These are phyloP conservation scores for Thoreauomyces humboldtii DNA, from an alignment of 192 early-diverging fungal genomes.

Conservation along the genomic window DNA sequence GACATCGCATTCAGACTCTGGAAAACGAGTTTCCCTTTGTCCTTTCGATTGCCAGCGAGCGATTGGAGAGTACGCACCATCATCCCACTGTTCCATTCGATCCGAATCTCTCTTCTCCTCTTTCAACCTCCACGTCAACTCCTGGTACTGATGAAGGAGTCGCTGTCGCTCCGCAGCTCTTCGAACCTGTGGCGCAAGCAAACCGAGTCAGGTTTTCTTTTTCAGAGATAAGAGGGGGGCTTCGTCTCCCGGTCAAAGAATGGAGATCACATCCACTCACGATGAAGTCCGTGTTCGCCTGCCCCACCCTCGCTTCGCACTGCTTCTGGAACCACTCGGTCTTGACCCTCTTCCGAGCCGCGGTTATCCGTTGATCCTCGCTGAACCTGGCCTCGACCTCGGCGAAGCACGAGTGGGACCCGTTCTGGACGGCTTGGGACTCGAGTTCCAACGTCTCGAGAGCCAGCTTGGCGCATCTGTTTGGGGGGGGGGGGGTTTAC, in stretches of 20 bases:
- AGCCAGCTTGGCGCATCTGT: constrained; percentile 12
- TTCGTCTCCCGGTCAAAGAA: too few species aligned
- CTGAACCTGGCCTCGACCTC: constrained; percentile 5
- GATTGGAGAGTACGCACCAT: too few species aligned
- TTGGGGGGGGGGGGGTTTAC: neutral
- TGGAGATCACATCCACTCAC: neutral
- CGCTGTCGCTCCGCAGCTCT: constrained; percentile 12
- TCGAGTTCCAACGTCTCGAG: constrained; percentile 18
- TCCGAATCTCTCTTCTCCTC: constrained; percentile 15
- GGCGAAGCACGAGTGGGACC: constrained; percentile 19
- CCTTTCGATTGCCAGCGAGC: too few species aligned
- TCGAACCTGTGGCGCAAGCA: constrained; percentile 12
- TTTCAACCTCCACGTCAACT: constrained; percentile 8
- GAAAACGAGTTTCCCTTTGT: too few species aligned
- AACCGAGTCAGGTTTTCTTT: too few species aligned
- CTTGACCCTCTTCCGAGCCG: neutral
- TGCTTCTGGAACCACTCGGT: constrained; percentile 3
- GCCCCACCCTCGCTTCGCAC: constrained; percentile 4
- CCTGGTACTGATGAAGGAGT: neutral
- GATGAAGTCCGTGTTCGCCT: constrained; percentile 21
- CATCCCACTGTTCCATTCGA: neutral
- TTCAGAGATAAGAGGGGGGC: too few species aligned
- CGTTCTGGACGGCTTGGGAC: neutral
- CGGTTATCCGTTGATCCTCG: neutral
- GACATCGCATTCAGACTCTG: too few species aligned